Base-by-base conservation (phyloP, 805 yeast genomes). In the Suhomyces kilbournensis region DNA sequence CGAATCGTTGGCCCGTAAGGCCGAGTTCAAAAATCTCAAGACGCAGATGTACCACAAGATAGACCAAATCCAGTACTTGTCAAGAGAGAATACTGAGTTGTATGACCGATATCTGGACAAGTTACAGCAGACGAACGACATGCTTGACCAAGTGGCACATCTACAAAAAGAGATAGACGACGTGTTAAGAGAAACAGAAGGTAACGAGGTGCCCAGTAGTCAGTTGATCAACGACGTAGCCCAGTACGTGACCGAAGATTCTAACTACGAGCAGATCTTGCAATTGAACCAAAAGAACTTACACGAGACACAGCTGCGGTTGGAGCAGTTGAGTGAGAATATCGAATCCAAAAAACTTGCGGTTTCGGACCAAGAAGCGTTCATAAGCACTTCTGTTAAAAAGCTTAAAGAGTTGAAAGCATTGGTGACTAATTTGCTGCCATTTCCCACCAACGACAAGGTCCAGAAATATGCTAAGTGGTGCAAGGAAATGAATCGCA, bases 41-140 rank as follows among this genome's bases (percentile, higher is more conserved):
- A 55, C 50, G 1, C 65, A 62, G 47, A 67, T 68, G 56, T 61
- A 57, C 46, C 56, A 54, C 2, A 59, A 71, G 53, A 61, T 72
- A 22, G 58, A 53, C 7, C 65, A 65, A 30, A 60, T 77, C 25
- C 67, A 67, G 22, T 59, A 55, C 7, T 51, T 73, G 1, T 59
- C 69, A 2, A 55, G 61, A 45, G 71, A 68, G 7, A 63, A 65
- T 12, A 57, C 63, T 4, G 60, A 57, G 8, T 60, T 67, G 20
- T 63, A 68, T 46, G 51, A 61, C 2, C 61, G 63, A 15, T 65
- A 67, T 52, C 56, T 56, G 23, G 55, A 58, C 2, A 66, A 71
- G 25, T 45, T 58, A 6, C 55, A 56, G 2, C 68, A 71, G 17
- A 59, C 74, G 20, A 66, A 65, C 8, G 56, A 54, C 5, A 53